Conservation (phyloP, 768 basidiomycete species). For the Termitomyces sp. region DNA sequence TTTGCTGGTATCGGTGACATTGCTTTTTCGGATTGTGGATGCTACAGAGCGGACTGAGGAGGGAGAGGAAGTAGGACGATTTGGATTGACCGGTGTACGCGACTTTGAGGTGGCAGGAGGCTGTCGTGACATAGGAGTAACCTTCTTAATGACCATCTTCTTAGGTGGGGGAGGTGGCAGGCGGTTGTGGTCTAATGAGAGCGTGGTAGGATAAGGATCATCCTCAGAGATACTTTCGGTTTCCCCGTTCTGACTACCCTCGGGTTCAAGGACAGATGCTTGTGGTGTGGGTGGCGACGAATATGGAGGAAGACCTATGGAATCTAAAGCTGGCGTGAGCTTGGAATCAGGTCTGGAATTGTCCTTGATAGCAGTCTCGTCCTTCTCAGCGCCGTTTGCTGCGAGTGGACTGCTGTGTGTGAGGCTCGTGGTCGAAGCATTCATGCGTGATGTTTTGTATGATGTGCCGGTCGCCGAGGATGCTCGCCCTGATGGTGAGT, state of each 20-base stretch:
- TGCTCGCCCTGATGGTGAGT: constrained; percentile 9
- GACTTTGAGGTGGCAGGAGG: background rate
- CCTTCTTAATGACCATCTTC: constrained; percentile 12
- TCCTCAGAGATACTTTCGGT: background rate
- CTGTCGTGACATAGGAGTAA: constrained; percentile 1
- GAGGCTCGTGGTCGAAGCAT: constrained; percentile 21
- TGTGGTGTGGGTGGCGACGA: constrained; percentile 10
- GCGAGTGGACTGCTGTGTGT: constrained; percentile 1
- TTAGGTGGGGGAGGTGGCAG: background rate
- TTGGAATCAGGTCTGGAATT: constrained; percentile 66
- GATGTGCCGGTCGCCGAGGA: constrained; percentile 31
- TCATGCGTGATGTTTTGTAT: constrained; percentile 39
- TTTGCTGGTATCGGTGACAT: constrained; percentile 10
- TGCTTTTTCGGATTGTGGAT: constrained; percentile 25
- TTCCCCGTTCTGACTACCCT: constrained; percentile 8
- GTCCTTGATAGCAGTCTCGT: constrained; percentile 18
- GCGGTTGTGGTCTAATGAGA: constrained; percentile 12
- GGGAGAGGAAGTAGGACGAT: constrained; percentile 25
- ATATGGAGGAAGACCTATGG: constrained; percentile 13
- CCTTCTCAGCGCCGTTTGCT: constrained; percentile 14
- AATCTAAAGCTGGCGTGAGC: constrained; percentile 45
- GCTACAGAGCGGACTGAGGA: constrained; percentile 26
- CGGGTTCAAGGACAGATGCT: constrained; percentile 22
- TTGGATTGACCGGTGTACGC: background rate
- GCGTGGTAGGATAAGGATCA: background rate